These are phyloP conservation scores for Penicillium samsonianum DNA, from an alignment of 495 filamentous ascomycete species.

Conservation along the genomic window DNA sequence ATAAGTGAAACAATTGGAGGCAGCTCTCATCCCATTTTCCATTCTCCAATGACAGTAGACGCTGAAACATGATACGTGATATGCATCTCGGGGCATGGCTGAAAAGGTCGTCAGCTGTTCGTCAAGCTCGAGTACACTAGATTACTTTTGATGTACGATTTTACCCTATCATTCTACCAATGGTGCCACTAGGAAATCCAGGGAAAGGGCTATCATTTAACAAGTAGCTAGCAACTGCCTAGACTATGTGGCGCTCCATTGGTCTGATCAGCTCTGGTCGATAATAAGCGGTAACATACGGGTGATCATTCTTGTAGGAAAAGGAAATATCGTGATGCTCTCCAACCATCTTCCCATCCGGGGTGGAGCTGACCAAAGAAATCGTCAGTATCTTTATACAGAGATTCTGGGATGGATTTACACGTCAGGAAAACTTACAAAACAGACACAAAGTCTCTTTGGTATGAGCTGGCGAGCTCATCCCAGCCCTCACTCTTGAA, in stretches of 20 bases:
- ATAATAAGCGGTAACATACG: slow-evolving; percentile 3
- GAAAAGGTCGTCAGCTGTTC: neutral
- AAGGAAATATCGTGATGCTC: slow-evolving; percentile 3
- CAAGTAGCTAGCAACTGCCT: neutral
- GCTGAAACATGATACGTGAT: neutral
- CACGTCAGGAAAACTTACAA: neutral
- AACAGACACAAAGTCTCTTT: slow-evolving; percentile 4
- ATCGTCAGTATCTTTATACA: slow-evolving; percentile 4
- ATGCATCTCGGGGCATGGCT: neutral
- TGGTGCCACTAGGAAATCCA: neutral
- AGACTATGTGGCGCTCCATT: slow-evolving; percentile 4
- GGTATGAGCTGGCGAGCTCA: slow-evolving; percentile 1
- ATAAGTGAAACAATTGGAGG: neutral
- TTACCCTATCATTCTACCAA: slow-evolving; percentile 2
- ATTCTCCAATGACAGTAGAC: neutral
- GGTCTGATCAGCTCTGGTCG: slow-evolving; percentile 2
- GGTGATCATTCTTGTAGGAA: slow-evolving; percentile 5
- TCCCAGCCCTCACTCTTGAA: slow-evolving; percentile 4
- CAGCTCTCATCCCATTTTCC: neutral
- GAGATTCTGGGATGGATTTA: neutral
- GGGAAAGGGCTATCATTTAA: neutral
- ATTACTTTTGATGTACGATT: slow-evolving; percentile 2
- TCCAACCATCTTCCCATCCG: slow-evolving; percentile 3
- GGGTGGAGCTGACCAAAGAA: slow-evolving; percentile 2
- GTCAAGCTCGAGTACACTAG: slow-evolving; percentile 1